Base-by-base conservation (phyloP, 2,329 filamentous ascomycete species). In the Leptographium galeiforme region DNA sequence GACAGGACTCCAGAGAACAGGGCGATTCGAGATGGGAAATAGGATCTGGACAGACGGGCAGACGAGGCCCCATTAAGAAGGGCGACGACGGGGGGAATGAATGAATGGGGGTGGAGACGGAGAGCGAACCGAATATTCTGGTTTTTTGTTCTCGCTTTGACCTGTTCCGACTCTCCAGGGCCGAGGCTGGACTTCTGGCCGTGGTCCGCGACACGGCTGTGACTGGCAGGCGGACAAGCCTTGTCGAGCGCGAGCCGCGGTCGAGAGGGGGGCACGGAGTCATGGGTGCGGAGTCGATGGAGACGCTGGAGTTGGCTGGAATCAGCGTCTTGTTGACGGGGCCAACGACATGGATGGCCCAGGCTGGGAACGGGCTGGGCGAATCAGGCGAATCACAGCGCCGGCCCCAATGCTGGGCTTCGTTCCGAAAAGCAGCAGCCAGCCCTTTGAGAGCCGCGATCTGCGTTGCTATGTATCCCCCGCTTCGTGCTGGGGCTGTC, bases 131-230 rank as follows among this genome's bases (percentile, higher is more conserved):
- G 25, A 25, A 5, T 2, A 25, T 3, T 25, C 25, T 25, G n/a
- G n/a, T 25, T 25, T 25, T 25, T 25, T 25, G 25, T 25, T 25
- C 25, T 25, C 25, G 25, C 25, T 25, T 25, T 25, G 25, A 25
- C 25, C 25, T 25, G 25, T 25, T 25, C 25, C 25, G 25, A 25
- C 25, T 25, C 5, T 25, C 25, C 25, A 25, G 25, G 25, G 25
- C 25, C 25, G 25, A 25, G 25, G 25, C 25, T 25, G 25, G 25
- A 25, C 25, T 5, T 30, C 45, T 10, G 16, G 52, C 56, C 41
- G n/a, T 48, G 50, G 50, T 57, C 50, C 52, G 54, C 56, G 56
- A 57, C 56, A 50, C 38, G 34, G 46, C 54, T 56, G 56, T 50
- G 56, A 54, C 53, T 52, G 53, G 53, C 48, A 47, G 44, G 32